phyloP scores from a whole-genome alignment of 1,139 yeast species.

The Cylindricascospora bacillispora region DNA sequence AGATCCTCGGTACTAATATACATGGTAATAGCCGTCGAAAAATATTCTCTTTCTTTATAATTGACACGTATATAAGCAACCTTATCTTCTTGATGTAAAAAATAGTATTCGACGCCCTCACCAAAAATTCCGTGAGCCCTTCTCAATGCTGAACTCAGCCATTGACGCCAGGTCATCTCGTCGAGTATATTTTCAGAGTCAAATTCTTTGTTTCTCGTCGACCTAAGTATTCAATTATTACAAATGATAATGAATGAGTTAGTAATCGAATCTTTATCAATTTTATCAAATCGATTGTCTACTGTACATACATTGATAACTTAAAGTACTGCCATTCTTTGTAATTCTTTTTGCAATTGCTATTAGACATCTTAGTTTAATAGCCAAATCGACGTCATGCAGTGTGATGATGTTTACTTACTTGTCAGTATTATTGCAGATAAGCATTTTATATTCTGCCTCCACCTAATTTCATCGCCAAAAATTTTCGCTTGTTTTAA shows the following conservation, averaged over 20 bases:
- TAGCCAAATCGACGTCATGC: not conserved
- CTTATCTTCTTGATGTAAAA: slow-evolving; percentile 17
- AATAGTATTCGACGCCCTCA: slow-evolving; percentile 24
- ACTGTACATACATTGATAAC: slow-evolving; percentile 15
- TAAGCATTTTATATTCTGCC: too few species aligned
- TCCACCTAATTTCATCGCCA: too few species aligned
- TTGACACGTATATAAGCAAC: slow-evolving; percentile 20
- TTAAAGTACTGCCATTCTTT: slow-evolving; percentile 21
- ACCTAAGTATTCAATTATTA: slow-evolving; percentile 7
- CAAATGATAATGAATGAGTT: too few species aligned
- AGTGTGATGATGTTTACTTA: not conserved
- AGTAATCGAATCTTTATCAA: slow-evolving; percentile 1
- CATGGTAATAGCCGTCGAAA: slow-evolving; percentile 23
- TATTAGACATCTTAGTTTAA: not conserved
- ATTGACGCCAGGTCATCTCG: slow-evolving; percentile 28
- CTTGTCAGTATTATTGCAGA: too few species aligned
- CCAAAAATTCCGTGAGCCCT: slow-evolving; percentile 31
- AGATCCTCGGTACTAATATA: slow-evolving; percentile 22
- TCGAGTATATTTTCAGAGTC: slow-evolving; percentile 20
- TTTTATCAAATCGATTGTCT: too few species aligned
- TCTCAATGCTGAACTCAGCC: slow-evolving; percentile 24
- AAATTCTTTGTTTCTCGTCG: slow-evolving; percentile 12
- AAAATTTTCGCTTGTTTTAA: too few species aligned
- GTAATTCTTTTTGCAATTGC: slow-evolving; percentile 1
- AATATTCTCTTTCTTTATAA: slow-evolving; percentile 18